Evolutionary conservation across 2,329 filamentous ascomycete species (phyloP).

Genomic region (Exophiala oligosperma): DNA sequence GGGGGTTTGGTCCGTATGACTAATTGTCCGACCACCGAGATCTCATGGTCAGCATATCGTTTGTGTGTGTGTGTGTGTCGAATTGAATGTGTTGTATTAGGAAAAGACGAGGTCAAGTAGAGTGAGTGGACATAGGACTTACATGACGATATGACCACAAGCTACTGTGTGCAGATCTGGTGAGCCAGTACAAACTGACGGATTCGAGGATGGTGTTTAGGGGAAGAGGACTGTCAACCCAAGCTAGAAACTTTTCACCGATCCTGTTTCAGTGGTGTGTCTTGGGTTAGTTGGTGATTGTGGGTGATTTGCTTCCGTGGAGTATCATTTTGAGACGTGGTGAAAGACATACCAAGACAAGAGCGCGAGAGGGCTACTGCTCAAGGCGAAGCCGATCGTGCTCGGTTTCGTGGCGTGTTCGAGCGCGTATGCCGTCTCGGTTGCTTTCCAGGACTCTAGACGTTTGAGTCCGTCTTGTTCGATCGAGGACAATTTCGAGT

Average conservation of each 20-base stretch:
- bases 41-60: background rate
- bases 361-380: conserved; percentile 55
- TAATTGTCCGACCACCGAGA: background rate
- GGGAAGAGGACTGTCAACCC: conserved; percentile 36
- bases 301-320: too few relatives aligned
- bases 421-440: conserved; percentile 51
- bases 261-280: conserved; percentile 10
- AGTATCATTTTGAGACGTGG: background rate
- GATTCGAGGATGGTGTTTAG: conserved; percentile 36
- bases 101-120: background rate
- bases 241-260: conserved; percentile 39
- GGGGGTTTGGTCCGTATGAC: conserved; percentile 1
- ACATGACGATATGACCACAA: conserved; percentile 34
- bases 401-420: conserved; percentile 56
- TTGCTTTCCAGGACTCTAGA: conserved; percentile 39
- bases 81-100: background rate
- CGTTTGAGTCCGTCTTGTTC: conserved; percentile 41
- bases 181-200: conserved; percentile 39
- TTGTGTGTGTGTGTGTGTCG: background rate
- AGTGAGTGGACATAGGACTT: background rate
- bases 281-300: background rate
- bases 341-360: conserved; percentile 49
- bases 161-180: conserved; percentile 35
- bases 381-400: conserved; percentile 57
- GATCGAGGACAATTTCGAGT: conserved; percentile 13